These are phyloP conservation scores for Gracilaria domingensis DNA, from an alignment of 23 red algal genomes.

Conservation along the genomic window DNA sequence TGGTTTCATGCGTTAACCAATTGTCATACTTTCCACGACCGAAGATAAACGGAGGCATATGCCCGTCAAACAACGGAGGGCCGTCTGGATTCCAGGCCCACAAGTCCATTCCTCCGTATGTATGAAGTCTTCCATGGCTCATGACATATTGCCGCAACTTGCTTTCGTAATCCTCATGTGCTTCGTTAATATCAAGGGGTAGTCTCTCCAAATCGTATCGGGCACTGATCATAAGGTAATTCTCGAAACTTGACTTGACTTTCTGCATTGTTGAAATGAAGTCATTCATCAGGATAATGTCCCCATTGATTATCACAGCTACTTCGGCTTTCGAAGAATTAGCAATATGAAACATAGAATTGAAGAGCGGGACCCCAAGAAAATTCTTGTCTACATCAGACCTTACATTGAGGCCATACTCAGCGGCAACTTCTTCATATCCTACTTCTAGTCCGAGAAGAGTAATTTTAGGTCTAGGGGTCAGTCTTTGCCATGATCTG, in stretches of 20 bases:
- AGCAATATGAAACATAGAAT: conserved; percentile 92
- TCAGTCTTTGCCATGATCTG: conserved; percentile 82
- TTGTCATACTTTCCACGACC: conserved; percentile 99
- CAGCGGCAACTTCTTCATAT: conserved; percentile 72
- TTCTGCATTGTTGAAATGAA: conserved; percentile 77
- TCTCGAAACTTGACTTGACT: conserved; percentile 67
- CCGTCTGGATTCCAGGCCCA: conserved; percentile 93
- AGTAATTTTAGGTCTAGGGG: conserved; percentile 81
- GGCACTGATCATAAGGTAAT: conserved; percentile 90
- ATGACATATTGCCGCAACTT: conserved; percentile 47
- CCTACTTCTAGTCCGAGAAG: conserved; percentile 79
- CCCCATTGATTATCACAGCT: conserved; percentile 89
- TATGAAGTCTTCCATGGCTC: conserved; percentile 85
- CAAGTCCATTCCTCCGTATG: conserved; percentile 96
- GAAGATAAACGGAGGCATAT: conserved; percentile 93
- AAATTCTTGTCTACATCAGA: conserved; percentile 92
- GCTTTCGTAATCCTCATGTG: conserved; percentile 17
- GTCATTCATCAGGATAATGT: conserved; percentile 89
- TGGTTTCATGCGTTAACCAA: conserved; percentile 96
- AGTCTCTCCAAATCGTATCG: conserved; percentile 89
- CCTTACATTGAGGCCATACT: conserved; percentile 72
- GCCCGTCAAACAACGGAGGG: conserved; percentile 74
- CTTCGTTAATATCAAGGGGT: conserved; percentile 49
- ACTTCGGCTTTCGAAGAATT: conserved; percentile 75
- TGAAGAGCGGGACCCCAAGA: conserved; percentile 92